Evolutionary conservation across 192 early-diverging fungal genomes (phyloP).

Genomic region (Thoreauomyces humboldtii): DNA sequence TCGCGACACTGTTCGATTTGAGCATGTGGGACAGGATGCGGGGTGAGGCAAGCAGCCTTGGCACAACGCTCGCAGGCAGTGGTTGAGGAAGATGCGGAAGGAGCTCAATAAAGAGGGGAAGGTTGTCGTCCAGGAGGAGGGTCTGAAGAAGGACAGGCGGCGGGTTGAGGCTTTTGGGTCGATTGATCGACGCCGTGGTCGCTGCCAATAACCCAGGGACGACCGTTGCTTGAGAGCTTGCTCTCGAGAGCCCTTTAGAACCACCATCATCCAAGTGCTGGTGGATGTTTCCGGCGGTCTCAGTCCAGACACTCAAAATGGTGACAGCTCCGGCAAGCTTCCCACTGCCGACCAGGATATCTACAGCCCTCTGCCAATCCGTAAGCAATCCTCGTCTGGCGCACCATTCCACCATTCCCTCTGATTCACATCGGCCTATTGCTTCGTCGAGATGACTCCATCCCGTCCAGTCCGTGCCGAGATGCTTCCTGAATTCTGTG

Average conservation of each 20-base stretch:
- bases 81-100: constrained; percentile 6
- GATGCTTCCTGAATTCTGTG: background rate
- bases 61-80: background rate
- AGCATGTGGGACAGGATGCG: background rate
- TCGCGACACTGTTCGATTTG: background rate
- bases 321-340: background rate
- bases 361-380: background rate
- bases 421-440: background rate
- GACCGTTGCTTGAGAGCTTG: background rate
- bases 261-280: background rate
- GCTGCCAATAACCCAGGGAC: background rate
- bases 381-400: background rate
- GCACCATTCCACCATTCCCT: constrained; percentile 2
- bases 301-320: background rate
- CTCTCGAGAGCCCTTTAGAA: too few species aligned
- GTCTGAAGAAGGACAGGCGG: background rate
- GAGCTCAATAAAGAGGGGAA: background rate
- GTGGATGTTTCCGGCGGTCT: background rate
- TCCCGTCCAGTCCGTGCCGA: background rate
- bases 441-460: background rate
- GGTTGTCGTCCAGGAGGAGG: background rate
- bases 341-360: background rate
- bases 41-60: constrained; percentile 1
- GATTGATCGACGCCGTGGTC: background rate
- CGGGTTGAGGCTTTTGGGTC: background rate